Conservation (phyloP, 345 rosid species). For the Gynandropsis gynandra region DNA sequence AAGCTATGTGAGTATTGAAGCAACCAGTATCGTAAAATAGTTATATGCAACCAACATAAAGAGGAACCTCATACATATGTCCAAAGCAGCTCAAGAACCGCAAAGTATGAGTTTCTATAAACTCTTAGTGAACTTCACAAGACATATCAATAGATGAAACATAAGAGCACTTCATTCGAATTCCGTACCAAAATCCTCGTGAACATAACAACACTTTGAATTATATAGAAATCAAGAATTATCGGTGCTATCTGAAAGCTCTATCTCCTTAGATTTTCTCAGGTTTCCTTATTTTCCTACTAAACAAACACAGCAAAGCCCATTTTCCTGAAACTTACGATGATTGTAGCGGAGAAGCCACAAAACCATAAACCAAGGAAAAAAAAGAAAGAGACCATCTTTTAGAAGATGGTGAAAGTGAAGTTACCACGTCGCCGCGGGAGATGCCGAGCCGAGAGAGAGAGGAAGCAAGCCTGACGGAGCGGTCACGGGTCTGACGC, state of each 20-base stretch:
- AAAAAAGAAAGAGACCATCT: too few species aligned
- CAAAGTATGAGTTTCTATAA: too few species aligned
- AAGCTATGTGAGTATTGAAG: too few species aligned
- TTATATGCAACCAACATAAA: neutral
- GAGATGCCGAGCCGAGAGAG: slow-evolving; percentile 42
- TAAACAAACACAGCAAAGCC: slow-evolving; percentile 23
- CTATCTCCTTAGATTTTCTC: neutral
- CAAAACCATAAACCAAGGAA: slow-evolving; percentile 15
- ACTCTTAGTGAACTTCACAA: too few species aligned
- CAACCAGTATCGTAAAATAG: too few species aligned
- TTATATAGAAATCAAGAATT: neutral
- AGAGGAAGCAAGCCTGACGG: slow-evolving; percentile 52
- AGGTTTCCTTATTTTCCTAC: slow-evolving; percentile 21
- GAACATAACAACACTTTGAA: too few species aligned
- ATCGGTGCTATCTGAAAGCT: neutral
- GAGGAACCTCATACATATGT: too few species aligned
- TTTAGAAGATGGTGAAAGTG: neutral
- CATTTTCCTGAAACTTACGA: neutral
- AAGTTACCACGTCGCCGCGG: slow-evolving; percentile 44
- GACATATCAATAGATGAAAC: too few species aligned
- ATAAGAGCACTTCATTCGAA: too few species aligned
- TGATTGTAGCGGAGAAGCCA: neutral
- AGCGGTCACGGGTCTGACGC: slow-evolving; percentile 46
- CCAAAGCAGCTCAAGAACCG: too few species aligned
- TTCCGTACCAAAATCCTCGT: too few species aligned